Evolutionary conservation across 2,329 filamentous ascomycete genomes (phyloP).

Genomic region (Trichoderma lentiforme): DNA sequence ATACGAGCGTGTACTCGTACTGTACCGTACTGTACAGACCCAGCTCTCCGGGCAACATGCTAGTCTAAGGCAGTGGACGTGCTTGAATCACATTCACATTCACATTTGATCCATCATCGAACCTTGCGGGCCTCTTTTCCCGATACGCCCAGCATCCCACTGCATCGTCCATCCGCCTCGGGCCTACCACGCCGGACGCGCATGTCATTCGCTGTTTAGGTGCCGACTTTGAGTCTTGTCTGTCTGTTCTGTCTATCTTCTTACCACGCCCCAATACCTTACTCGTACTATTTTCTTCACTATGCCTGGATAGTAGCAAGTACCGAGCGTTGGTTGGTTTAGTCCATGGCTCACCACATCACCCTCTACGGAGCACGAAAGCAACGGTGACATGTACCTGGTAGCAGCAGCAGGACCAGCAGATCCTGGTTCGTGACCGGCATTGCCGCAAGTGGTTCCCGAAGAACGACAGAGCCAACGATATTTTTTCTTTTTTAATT

Average conservation of each 20-base stretch:
- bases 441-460: slow-evolving; percentile 5
- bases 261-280: background rate
- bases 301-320: background rate
- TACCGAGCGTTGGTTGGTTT: background rate
- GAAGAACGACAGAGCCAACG: background rate
- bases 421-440: slow-evolving; percentile 5
- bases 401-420: background rate
- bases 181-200: background rate
- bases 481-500: background rate
- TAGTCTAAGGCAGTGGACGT: background rate
- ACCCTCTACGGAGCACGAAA: background rate
- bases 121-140: background rate
- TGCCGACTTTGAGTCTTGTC: background rate
- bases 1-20: background rate
- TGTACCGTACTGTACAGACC: background rate
- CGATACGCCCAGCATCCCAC: background rate
- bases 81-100: background rate
- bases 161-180: background rate
- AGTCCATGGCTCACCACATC: background rate
- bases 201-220: background rate
- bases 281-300: background rate
- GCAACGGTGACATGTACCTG: background rate
- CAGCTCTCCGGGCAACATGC: background rate
- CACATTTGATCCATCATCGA: background rate
- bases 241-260: background rate